Percentiles rank a stretch among this genome's conserved stretches.
Conservation (phyloP, 2,329 filamentous ascomycete genomes). For the Colletotrichum spinosum region DNA sequence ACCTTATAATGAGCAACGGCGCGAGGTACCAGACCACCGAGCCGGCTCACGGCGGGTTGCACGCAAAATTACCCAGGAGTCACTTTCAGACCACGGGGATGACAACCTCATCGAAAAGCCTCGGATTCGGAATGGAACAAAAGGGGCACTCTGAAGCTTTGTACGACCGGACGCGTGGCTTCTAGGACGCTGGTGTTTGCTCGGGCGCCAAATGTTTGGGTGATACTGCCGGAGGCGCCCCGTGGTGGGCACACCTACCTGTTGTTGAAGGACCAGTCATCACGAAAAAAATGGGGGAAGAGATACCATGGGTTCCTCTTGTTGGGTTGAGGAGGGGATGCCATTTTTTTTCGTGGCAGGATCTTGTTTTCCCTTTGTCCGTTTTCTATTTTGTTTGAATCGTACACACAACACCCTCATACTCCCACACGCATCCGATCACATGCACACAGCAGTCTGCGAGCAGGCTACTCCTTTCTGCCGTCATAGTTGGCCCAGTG, state of each 20-base stretch:
- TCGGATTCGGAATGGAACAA: constrained; percentile 47
- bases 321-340: constrained; percentile 30
- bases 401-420: constrained; percentile 35
- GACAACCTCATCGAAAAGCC: constrained; percentile 45
- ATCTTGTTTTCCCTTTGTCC: constrained; percentile 39
- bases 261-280: constrained; percentile 27
- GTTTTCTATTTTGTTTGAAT: constrained; percentile 38
- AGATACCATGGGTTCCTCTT: constrained; percentile 33
- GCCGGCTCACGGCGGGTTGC: constrained; percentile 33
- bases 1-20: constrained; percentile 49
- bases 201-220: constrained; percentile 21
- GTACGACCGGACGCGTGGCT: constrained; percentile 37
- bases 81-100: constrained; percentile 32
- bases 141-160: constrained; percentile 41
- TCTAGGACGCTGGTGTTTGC: constrained; percentile 27
- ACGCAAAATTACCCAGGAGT: constrained; percentile 40
- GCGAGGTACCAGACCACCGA: constrained; percentile 34
- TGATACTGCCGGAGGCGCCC: constrained; percentile 11
- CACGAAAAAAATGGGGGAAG: constrained; percentile 33
- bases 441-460: constrained; percentile 31
- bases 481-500: constrained; percentile 19
- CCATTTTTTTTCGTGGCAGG: constrained; percentile 29
- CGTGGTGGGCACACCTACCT: constrained; percentile 24
- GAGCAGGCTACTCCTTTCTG: constrained; percentile 34
- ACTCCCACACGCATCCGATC: background rate